phyloP scores from a whole-genome alignment of 2,329 filamentous ascomycete species.

The Zasmidium angulare region DNA sequence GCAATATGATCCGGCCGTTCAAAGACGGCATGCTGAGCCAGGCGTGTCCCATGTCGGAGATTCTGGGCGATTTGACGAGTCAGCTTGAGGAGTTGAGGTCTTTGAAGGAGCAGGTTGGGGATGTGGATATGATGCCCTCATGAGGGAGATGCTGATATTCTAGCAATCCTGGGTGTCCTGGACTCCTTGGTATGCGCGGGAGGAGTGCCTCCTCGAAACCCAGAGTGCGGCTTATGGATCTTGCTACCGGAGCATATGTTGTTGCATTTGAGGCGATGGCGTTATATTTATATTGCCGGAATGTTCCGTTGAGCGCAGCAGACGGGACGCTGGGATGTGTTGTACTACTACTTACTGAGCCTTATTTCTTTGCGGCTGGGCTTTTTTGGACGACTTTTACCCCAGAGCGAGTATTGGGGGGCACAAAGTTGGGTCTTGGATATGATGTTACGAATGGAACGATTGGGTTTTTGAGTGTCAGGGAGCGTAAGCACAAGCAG shows the following conservation, averaged over 20 bases:
- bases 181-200: too few relatives aligned
- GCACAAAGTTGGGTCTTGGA: background rate
- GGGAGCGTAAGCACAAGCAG: too few relatives aligned
- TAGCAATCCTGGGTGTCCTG: too few relatives aligned
- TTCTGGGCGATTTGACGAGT: slow-evolving; percentile 62
- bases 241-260: too few relatives aligned
- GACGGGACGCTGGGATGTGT: too few relatives aligned
- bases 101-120: slow-evolving; percentile 18
- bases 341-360: too few relatives aligned
- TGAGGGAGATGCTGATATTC: background rate
- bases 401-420: background rate
- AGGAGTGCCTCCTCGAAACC: too few relatives aligned
- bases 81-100: slow-evolving; percentile 63
- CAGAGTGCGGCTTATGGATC: too few relatives aligned
- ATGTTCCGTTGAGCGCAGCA: too few relatives aligned
- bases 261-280: too few relatives aligned
- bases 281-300: too few relatives aligned
- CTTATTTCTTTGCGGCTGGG: background rate
- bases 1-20: slow-evolving; percentile 74
- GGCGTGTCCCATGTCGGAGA: slow-evolving; percentile 72
- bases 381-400: background rate
- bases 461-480: too few relatives aligned
- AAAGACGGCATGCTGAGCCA: slow-evolving; percentile 68
- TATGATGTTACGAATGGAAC: background rate
- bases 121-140: background rate